Evolutionary conservation across 345 rosid genomes (phyloP).

Genomic region (Erodium maritimum): DNA sequence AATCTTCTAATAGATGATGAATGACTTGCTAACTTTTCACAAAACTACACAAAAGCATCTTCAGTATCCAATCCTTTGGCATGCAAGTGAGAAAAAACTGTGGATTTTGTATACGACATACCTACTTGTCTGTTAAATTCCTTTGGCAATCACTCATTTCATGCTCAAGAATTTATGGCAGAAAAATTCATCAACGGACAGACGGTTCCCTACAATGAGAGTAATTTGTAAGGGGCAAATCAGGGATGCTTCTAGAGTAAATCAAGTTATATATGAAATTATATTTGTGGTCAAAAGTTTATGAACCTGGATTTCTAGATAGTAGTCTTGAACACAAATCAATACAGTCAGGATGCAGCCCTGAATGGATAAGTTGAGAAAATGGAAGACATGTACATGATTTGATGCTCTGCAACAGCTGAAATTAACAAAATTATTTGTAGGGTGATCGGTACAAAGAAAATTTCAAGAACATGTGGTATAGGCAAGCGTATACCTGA

Average conservation of each 20-base stretch:
- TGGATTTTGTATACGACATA: no score
- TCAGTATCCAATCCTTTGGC: no score
- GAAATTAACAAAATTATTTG: neutral
- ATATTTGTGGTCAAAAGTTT: neutral
- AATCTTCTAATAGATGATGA: no score
- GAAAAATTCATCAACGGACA: conserved; percentile 19
- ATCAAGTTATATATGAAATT: neutral
- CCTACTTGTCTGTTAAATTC: neutral
- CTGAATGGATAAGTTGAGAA: conserved; percentile 31
- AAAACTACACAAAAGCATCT: no score
- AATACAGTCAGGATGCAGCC: conserved; percentile 42
- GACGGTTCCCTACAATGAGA: conserved; percentile 12
- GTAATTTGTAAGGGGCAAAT: neutral
- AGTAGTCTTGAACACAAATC: conserved; percentile 58
- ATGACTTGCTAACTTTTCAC: no score
- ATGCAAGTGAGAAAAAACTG: no score
- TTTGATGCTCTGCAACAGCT: conserved; percentile 19
- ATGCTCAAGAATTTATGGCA: conserved; percentile 21
- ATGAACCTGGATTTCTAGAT: conserved; percentile 43
- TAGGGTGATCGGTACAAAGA: conserved; percentile 1
- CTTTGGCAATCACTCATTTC: conserved; percentile 3
- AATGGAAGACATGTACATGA: conserved; percentile 42
- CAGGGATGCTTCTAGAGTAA: no score
- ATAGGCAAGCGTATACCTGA: conserved; percentile 31
- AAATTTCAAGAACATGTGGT: neutral